Conservation (phyloP, 2,329 filamentous ascomycete genomes). For the Ramularia endophylla region DNA sequence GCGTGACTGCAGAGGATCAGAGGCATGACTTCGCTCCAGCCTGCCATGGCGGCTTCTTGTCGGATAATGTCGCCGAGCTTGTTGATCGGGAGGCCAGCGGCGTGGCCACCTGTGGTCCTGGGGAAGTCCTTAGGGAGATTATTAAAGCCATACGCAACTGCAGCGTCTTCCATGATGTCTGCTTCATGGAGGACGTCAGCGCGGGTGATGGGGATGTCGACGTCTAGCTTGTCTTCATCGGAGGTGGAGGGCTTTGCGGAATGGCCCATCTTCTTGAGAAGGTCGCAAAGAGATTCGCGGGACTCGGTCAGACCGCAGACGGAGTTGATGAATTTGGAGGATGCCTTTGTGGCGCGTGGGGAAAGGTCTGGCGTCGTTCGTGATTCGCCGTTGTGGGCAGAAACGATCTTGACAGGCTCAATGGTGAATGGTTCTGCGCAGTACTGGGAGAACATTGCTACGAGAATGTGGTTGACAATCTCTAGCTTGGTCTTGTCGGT, state of each 20-base stretch:
- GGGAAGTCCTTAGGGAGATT: constrained; percentile 82
- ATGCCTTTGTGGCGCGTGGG: constrained; percentile 71
- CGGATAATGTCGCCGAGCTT: constrained; percentile 91
- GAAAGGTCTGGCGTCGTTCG: constrained; percentile 74
- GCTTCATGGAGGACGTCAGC: constrained; percentile 95
- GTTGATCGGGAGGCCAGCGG: constrained; percentile 83
- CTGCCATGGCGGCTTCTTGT: constrained; percentile 82
- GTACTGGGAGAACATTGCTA: constrained; percentile 95
- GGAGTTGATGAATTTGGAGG: constrained; percentile 88
- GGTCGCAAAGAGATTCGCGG: constrained; percentile 66
- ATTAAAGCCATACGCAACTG: constrained; percentile 97
- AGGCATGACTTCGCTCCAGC: constrained; percentile 94
- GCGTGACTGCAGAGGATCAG: constrained; percentile 96
- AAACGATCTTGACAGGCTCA: constrained; percentile 88
- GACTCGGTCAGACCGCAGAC: constrained; percentile 79
- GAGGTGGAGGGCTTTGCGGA: constrained; percentile 67
- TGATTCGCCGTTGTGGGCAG: constrained; percentile 80
- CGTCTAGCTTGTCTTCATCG: constrained; percentile 62
- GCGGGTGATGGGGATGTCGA: constrained; percentile 79
- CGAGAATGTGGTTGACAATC: constrained; percentile 90
- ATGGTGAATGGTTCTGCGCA: constrained; percentile 84
- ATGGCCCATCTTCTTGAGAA: constrained; percentile 86
- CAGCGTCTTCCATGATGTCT: constrained; percentile 98
- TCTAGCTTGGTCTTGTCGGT: constrained; percentile 95
- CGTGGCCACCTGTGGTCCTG: constrained; percentile 78